Evolutionary conservation across 179 eudicot genomes (phyloP).

Genomic region (Beta corolliflora): DNA sequence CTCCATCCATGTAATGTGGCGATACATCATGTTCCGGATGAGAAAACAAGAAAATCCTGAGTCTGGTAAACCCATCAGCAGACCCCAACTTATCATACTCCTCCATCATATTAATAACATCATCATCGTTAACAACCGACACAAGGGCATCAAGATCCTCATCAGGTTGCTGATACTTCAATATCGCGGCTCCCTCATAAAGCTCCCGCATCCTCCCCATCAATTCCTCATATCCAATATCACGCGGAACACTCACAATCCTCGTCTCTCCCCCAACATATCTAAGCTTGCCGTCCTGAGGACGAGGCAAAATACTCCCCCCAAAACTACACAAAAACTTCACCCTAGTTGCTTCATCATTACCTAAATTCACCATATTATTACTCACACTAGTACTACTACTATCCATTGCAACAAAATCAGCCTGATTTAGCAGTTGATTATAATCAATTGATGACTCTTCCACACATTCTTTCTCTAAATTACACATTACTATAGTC

Average conservation of each 20-base stretch:
- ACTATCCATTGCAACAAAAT: constrained; percentile 27
- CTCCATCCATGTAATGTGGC: constrained; percentile 61
- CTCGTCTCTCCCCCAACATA: constrained; percentile 89
- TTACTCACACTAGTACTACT: constrained; percentile 3
- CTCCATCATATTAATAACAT: constrained; percentile 96
- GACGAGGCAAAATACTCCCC: constrained; percentile 87
- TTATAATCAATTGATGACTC: constrained; percentile 29
- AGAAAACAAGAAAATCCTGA: constrained; percentile 83
- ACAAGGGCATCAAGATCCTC: constrained; percentile 98
- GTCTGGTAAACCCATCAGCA: constrained; percentile 78
- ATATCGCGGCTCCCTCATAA: constrained; percentile 58
- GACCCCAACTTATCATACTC: constrained; percentile 94
- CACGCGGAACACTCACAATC: constrained; percentile 65
- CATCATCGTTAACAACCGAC: constrained; percentile 92
- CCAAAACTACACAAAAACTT: constrained; percentile 86
- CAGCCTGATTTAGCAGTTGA: constrained; percentile 17
- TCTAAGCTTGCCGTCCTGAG: constrained; percentile 84
- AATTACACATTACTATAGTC: constrained; percentile 34
- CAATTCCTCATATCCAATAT: constrained; percentile 65
- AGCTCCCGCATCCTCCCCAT: constrained; percentile 80
- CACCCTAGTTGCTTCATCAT: constrained; percentile 60
- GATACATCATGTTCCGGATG: constrained; percentile 69
- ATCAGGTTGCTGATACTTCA: constrained; percentile 97
- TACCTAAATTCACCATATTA: constrained; percentile 44
- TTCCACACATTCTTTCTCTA: constrained; percentile 25